Conservation (phyloP, 306 rosid genomes). For the Lathyrus tuberosus region DNA sequence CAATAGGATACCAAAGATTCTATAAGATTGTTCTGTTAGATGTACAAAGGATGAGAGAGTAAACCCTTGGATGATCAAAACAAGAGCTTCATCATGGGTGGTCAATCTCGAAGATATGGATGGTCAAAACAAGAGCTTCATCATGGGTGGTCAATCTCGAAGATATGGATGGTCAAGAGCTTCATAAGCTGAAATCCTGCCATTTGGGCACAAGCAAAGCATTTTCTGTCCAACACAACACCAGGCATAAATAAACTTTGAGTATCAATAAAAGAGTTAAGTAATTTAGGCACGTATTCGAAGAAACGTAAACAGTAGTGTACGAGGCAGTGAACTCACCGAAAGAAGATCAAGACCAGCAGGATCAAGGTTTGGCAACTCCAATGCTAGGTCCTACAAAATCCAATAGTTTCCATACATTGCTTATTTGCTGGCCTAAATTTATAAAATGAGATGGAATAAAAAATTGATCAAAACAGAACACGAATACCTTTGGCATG, state of each 20-base stretch:
- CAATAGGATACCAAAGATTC: background rate
- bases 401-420: background rate
- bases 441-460: background rate
- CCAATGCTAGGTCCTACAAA: background rate
- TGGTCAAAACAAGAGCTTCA: background rate
- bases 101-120: background rate
- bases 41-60: background rate
- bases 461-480: background rate
- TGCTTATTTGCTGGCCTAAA: background rate
- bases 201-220: slow-evolving; percentile 18
- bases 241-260: background rate
- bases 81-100: background rate
- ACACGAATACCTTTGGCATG: slow-evolving; percentile 13
- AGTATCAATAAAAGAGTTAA: background rate
- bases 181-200: slow-evolving; percentile 32
- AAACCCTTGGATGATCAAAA: background rate
- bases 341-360: slow-evolving; percentile 33
- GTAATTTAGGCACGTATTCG: too few relatives aligned
- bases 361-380: background rate
- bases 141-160: background rate
- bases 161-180: slow-evolving; percentile 30
- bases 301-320: background rate
- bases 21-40: too few relatives aligned
- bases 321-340: slow-evolving; percentile 18
- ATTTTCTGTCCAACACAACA: slow-evolving; percentile 36